Conservation (phyloP, 2,329 filamentous ascomycete species). For the Nemania sp. region DNA sequence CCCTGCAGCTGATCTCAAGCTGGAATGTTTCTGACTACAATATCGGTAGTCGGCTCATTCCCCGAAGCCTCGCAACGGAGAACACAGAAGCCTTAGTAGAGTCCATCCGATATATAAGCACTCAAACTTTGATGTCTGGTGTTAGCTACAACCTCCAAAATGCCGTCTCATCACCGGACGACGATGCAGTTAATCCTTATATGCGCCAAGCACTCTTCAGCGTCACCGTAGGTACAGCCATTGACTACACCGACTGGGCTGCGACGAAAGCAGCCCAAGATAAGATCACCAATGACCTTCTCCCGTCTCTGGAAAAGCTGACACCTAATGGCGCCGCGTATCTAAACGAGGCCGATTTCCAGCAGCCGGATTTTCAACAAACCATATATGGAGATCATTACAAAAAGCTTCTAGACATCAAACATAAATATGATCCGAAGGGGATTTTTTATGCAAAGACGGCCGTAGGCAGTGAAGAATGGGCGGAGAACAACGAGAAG, state of each 20-base stretch:
- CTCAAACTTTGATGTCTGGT: constrained; percentile 40
- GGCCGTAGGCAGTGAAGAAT: constrained; percentile 58
- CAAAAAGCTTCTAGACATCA: constrained; percentile 51
- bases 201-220: constrained; percentile 33
- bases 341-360: constrained; percentile 57
- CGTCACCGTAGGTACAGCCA: constrained; percentile 9
- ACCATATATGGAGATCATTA: constrained; percentile 55
- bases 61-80: constrained; percentile 20
- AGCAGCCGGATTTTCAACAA: constrained; percentile 49
- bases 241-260: constrained; percentile 6
- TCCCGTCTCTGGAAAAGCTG: constrained; percentile 41
- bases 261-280: constrained; percentile 39
- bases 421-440: constrained; percentile 57
- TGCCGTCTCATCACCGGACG: background rate
- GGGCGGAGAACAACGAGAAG: constrained; percentile 45
- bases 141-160: constrained; percentile 17
- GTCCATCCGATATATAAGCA: constrained; percentile 45
- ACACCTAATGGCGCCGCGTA: constrained; percentile 47
- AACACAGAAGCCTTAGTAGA: constrained; percentile 40
- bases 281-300: constrained; percentile 47
- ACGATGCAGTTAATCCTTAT: constrained; percentile 29
- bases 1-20: background rate
- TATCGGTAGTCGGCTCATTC: constrained; percentile 37
- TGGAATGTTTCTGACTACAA: constrained; percentile 37
- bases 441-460: constrained; percentile 55